Evolutionary conservation across 169 alveolate genomes (phyloP), one percentile per base, ranked within the genome.

Genomic region (Plasmodium sp.): DNA sequence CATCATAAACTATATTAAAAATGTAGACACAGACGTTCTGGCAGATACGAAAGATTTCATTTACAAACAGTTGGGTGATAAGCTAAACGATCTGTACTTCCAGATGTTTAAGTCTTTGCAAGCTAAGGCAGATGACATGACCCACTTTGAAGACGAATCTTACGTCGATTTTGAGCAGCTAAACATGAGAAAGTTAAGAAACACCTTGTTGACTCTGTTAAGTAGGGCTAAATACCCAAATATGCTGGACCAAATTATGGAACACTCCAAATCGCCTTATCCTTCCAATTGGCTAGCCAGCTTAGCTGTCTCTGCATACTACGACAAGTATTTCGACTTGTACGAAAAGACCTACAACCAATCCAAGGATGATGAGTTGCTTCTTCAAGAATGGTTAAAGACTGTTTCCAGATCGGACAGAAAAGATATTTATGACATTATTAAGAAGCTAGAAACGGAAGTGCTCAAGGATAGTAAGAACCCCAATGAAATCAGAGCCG

Each of bases 401-500:
- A 96, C 96, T 2, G 97, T 95, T 85, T 97, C 98, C 1, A 31
- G 94, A 73, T 93, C 96, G 43, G 97, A 95, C 48, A 83, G 96
- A 45, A 58, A 58, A 3, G 96, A 96, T 71, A 93, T 94, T 51
- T 84, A 96, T 81, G 97, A 95, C 22, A 91, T 96, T 18, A 93
- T 96, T 54, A 84, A 77, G 81, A 95, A 79, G 43, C 73, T 96
- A 77, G 88, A 92, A 67, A 36, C 7, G 5, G 97, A 96, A 84
- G 83, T 96, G 51, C 95, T 96, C 54, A 96, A 95, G 92, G 96
- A 92, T 62, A 95, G 93, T 90, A 96, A 93, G 41, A 96, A 95
- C 84, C 98, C 98, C n/a, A 96, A 96, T 85, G 86, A 94, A 33
- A 95, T 95, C 84, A 96, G 96, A 93, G 95, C 98, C 12, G 96